Conservation (phyloP, 1,284 basidiomycete species). For the Ceratobasidium sp. region DNA sequence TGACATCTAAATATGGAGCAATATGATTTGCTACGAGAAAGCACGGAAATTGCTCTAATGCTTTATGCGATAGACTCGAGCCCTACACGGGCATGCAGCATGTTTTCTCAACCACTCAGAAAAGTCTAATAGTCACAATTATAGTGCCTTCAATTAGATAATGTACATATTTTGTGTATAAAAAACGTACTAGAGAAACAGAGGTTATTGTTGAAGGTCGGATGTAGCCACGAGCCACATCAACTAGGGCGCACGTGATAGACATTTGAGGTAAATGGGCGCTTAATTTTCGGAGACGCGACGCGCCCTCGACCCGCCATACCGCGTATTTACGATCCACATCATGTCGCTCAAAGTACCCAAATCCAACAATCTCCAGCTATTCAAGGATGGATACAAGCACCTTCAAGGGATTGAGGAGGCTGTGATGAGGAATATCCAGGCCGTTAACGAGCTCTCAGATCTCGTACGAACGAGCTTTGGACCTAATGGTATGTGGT, state of each 20-base stretch:
- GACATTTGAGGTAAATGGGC: conserved; percentile 1
- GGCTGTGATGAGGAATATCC: conserved; percentile 93
- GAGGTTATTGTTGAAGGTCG: too few relatives aligned
- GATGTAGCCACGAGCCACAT: too few relatives aligned
- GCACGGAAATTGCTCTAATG: too few relatives aligned
- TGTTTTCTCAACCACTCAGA: too few relatives aligned
- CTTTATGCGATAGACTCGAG: too few relatives aligned
- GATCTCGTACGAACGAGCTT: conserved; percentile 97
- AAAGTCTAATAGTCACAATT: too few relatives aligned
- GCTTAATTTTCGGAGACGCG: conserved; percentile 44
- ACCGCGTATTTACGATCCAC: conserved; percentile 16
- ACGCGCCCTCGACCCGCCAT: conserved; percentile 41
- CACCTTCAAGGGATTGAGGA: conserved; percentile 92
- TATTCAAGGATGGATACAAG: conserved; percentile 97
- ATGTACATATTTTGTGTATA: too few relatives aligned
- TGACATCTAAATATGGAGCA: too few relatives aligned
- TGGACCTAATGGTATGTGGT: conserved; percentile 86
- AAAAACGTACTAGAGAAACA: too few relatives aligned
- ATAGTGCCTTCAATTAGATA: too few relatives aligned
- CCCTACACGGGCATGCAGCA: too few relatives aligned
- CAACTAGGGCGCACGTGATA: background rate
- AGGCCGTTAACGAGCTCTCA: conserved; percentile 92
- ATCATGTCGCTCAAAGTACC: conserved; percentile 95
- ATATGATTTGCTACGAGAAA: too few relatives aligned
- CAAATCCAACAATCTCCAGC: conserved; percentile 85